These are phyloP conservation scores for Rubia peregrina DNA, from an alignment of 305 asterid species.

Conservation along the genomic window DNA sequence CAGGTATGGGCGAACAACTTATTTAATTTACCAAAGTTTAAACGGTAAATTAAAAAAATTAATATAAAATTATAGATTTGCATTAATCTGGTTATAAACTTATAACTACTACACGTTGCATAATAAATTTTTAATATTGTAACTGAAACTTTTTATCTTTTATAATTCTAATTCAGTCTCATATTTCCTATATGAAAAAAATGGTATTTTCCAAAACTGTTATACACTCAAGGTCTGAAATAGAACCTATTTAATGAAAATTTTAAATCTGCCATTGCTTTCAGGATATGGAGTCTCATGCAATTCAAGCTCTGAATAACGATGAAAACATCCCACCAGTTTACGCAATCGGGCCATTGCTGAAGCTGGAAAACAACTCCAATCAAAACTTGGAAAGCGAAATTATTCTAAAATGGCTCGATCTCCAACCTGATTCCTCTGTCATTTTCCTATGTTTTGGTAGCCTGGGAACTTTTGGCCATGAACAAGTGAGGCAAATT, in stretches of 20 bases:
- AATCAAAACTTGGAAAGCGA: not conserved
- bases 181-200: too few relatives aligned
- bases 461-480: not conserved
- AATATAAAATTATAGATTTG: too few relatives aligned
- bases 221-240: not conserved
- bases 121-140: too few relatives aligned
- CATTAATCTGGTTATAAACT: too few relatives aligned
- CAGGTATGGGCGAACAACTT: not conserved
- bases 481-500: not conserved
- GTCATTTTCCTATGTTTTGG: conserved; percentile 1
- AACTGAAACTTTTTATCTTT: too few relatives aligned
- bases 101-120: too few relatives aligned
- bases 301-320: not conserved
- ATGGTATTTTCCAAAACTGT: too few relatives aligned
- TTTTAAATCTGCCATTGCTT: not conserved
- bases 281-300: conserved; percentile 5
- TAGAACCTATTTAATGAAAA: not conserved
- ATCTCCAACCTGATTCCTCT: conserved; percentile 3
- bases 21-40: too few relatives aligned
- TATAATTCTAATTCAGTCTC: too few relatives aligned
- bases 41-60: too few relatives aligned
- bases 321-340: not conserved
- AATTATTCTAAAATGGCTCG: conserved; percentile 4
- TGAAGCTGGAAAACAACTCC: not conserved
- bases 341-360: not conserved